A percentile compares a stretch with the other conserved stretches of the same genome.
Conservation (phyloP, 257 asterid species). For the Nicotiana attenuata region DNA sequence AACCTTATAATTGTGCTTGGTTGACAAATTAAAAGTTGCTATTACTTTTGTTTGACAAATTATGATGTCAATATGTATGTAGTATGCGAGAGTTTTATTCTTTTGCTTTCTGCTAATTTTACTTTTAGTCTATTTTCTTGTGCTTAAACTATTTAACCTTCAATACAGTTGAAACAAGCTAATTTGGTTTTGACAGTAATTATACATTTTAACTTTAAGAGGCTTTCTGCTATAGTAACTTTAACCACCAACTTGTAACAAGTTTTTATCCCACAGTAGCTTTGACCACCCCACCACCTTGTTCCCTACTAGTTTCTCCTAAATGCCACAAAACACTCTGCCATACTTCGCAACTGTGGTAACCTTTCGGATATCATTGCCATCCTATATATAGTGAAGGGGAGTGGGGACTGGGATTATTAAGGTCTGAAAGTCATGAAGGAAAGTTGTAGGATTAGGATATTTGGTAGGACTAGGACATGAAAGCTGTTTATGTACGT, state of each 20-base stretch:
- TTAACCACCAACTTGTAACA: too few species aligned
- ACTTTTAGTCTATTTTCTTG: too few species aligned
- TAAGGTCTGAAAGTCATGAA: not conserved
- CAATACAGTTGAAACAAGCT: too few species aligned
- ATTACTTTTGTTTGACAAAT: too few species aligned
- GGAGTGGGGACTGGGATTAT: not conserved
- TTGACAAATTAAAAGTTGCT: too few species aligned
- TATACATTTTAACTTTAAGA: not conserved
- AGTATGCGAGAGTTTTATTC: too few species aligned
- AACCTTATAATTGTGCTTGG: too few species aligned
- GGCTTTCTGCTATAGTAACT: not conserved
- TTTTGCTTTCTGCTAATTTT: too few species aligned
- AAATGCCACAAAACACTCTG: not conserved
- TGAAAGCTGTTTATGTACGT: not conserved
- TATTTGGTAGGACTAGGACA: not conserved
- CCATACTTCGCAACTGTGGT: not conserved
- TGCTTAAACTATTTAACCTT: too few species aligned
- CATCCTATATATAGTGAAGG: too few species aligned
- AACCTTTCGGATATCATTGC: not conserved
- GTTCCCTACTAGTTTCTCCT: not conserved
- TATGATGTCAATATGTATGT: too few species aligned
- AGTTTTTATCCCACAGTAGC: not conserved
- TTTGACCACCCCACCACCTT: not conserved
- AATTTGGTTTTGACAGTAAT: too few species aligned
- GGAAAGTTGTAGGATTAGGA: not conserved